Evolutionary conservation across 2,329 filamentous ascomycete species (phyloP), one percentile per base, ranked within the genome.

Genomic region (Fusarium devonianum): DNA sequence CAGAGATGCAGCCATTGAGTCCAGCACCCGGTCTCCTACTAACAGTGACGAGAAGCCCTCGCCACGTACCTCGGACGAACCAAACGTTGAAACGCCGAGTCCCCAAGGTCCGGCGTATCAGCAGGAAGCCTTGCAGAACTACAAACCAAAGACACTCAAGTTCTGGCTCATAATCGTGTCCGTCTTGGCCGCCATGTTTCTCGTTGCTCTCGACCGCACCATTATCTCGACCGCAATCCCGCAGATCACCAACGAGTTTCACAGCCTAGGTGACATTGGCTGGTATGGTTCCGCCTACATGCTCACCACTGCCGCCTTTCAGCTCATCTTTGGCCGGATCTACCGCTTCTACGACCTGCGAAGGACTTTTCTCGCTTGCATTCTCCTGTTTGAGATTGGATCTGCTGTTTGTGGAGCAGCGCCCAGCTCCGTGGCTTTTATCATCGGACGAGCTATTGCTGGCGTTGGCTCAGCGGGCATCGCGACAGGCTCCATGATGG

Each of bases 281-380:
- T 87, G 84, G 84, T 86, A 86, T 65, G 82, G 80, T 5, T 82
- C 80, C 26, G 77, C 81, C 1, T 84, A 85, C 64, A 80, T 85
- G 74, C 71, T 86, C 55, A 84, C 82, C 10, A 81, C 80, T 3
- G 77, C 80, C 6, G 79, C 79, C n/a, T 72, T 69, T 14, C 78
- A 82, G 59, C 71, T 81, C 4, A 62, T 82, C 7, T 83, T 79
- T 61, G 80, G 81, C 6, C 73, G 79, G 28, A 73, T 83, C 28
- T 84, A 81, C 65, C 77, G 75, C 53, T 80, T 80, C 55, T 83
- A 81, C 57, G 73, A 77, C 46, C 70, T 78, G 53, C 78, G 80
- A 48, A 74, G 69, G 70, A 66, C 68, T 2, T 81, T 83, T 45
- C 63, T 84, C 12, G 45, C 58, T 5, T 75, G 71, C 43, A 74